These are phyloP conservation scores for Tylopilus plumbeoviolaceoides DNA, from an alignment of 768 basidiomycete genomes.

Conservation along the genomic window DNA sequence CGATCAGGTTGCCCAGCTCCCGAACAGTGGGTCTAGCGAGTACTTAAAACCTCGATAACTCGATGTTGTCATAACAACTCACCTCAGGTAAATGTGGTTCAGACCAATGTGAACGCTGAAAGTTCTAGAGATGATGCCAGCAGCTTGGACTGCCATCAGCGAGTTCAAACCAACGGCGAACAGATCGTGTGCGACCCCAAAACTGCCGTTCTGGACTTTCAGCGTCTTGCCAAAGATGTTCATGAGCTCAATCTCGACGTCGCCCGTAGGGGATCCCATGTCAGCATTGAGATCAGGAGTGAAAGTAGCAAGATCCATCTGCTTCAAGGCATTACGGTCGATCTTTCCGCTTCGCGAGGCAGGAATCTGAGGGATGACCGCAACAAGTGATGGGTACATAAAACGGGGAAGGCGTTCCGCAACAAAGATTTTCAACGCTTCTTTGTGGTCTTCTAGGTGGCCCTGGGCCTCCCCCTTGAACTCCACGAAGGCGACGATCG, in stretches of 20 bases:
- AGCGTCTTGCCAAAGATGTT: conserved; percentile 22
- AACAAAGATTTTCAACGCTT: conserved; percentile 23
- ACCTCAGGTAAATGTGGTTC: conserved; percentile 29
- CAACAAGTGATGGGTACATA: conserved; percentile 30
- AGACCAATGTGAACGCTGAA: conserved; percentile 28
- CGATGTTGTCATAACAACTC: conserved; percentile 1
- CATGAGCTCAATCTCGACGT: conserved; percentile 27
- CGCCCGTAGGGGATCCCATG: conserved; percentile 23
- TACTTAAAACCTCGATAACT: no score
- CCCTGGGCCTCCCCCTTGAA: conserved; percentile 11
- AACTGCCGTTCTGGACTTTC: conserved; percentile 18
- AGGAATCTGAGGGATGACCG: conserved; percentile 22
- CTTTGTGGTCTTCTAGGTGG: conserved; percentile 18
- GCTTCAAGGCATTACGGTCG: conserved; percentile 25
- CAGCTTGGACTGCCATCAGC: conserved; percentile 31
- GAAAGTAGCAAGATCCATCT: conserved; percentile 24
- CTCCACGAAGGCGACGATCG: conserved; percentile 30
- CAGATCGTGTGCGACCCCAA: conserved; percentile 27
- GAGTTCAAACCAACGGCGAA: conserved; percentile 30
- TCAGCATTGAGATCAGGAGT: conserved; percentile 19
- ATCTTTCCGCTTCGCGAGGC: conserved; percentile 28
- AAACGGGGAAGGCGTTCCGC: conserved; percentile 30
- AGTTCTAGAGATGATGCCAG: conserved; percentile 27
- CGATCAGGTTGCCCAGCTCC: no score
- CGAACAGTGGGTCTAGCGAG: no score